A percentile compares a stretch with the other conserved stretches of the same genome.
Evolutionary conservation across 345 rosid species (phyloP).

Genomic region (Kandelia obovata): DNA sequence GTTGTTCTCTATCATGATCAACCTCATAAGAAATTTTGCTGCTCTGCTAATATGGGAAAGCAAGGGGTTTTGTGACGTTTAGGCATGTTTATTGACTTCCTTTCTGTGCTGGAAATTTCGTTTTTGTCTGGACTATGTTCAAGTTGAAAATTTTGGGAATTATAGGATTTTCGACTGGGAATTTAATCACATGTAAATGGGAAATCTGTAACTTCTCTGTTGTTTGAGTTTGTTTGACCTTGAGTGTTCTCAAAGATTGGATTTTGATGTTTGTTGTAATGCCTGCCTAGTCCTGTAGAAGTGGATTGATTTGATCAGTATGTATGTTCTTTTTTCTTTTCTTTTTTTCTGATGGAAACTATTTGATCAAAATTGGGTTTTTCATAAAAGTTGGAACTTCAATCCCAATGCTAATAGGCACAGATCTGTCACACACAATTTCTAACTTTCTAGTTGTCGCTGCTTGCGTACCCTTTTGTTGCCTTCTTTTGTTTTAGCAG

Average conservation of each 20-base stretch:
- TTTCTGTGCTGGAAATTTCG: background rate
- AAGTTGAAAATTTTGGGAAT: slow-evolving; percentile 8
- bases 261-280: slow-evolving; percentile 10
- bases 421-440: background rate
- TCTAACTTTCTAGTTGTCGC: background rate
- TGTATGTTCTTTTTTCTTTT: no score
- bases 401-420: background rate
- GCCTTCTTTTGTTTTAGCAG: no score
- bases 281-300: background rate
- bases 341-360: no score
- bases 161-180: background rate
- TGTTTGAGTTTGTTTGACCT: background rate
- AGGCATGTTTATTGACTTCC: background rate
- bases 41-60: slow-evolving; percentile 11
- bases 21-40: background rate
- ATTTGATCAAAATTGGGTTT: slow-evolving; percentile 4
- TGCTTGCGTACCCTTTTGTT: no score
- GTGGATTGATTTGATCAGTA: background rate
- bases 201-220: background rate
- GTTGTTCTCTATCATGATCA: slow-evolving; percentile 11
- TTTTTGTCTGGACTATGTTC: slow-evolving; percentile 3
- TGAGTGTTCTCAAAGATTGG: background rate
- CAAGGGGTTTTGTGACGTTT: background rate
- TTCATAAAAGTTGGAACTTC: background rate
- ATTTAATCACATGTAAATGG: background rate